Evolutionary conservation across 2,329 filamentous ascomycete species (phyloP).

Genomic region (Calonectria pseudoturangicola): DNA sequence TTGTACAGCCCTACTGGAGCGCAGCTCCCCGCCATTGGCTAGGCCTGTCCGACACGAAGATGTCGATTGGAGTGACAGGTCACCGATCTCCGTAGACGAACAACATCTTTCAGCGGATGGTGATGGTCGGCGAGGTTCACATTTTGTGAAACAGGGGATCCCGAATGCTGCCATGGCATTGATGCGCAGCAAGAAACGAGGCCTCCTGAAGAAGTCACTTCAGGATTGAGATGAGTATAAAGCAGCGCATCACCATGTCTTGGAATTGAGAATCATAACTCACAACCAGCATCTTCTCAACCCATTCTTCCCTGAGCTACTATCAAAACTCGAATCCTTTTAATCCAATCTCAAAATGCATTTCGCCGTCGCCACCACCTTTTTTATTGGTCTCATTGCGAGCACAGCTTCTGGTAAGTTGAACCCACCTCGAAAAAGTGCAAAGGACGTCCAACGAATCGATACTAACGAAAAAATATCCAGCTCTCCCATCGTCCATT

Average conservation of each 20-base stretch:
- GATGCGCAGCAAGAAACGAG: not conserved
- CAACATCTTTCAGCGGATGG: not conserved
- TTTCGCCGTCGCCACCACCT: not conserved
- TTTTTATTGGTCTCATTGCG: not conserved
- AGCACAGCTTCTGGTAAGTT: not conserved
- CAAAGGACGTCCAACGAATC: not conserved
- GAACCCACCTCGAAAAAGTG: not conserved
- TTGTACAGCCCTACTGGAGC: not conserved
- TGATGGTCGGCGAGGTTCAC: not conserved
- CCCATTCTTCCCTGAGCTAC: not conserved
- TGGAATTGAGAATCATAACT: not conserved
- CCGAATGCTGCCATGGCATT: not conserved
- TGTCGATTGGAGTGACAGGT: not conserved
- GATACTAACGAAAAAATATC: not conserved
- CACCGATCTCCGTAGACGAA: not conserved
- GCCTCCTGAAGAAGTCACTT: not conserved
- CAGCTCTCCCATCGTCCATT: not conserved
- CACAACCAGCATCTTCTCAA: not conserved
- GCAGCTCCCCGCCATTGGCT: not conserved
- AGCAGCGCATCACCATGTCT: not conserved
- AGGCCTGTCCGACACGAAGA: not conserved
- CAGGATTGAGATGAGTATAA: not conserved
- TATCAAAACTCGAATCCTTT: not conserved
- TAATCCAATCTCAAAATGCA: not conserved
- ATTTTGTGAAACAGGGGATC: not conserved